Evolutionary conservation across 805 yeast genomes (phyloP), one percentile per base, ranked within the genome.

Genomic region (Brettanomyces bruxellensis): DNA sequence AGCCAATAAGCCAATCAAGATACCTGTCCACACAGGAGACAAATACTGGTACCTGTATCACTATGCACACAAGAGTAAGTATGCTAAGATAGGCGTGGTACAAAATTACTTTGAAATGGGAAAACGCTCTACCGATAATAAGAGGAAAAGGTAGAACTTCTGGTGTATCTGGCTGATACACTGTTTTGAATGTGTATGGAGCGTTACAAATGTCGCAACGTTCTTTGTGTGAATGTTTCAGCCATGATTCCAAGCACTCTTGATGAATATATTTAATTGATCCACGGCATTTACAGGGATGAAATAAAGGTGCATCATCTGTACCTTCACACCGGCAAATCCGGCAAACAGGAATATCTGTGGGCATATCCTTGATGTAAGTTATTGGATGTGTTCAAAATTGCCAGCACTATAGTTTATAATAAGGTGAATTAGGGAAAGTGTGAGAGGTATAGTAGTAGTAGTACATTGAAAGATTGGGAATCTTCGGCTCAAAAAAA

Each of bases 321-420:
- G 93, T 78, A n/a, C 78, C 90, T 55, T 88, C 98, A 36, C 95
- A 91, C 45, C 96, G 83, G 61, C 99, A 93, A 41, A 93, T 90
- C 49, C 99, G 83, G 64, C 99, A 93, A 3, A 83, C 74, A 32
- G 70, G 73, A 49, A 74, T 83, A 34, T 63, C 66, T 30, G 18
- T 22, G 22, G 35, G 32, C 40, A 36, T 40, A 5, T 28, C 11
- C 11, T 28, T 18, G 18, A 18, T 18, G 18, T 18, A 18, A 18
- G 18, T 18, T 18, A 18, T 18, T 18, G 18, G 18, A 18, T 18
- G 18, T 18, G 18, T 18, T 18, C 18, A 18, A 18, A 18, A 18
- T 18, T 18, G 18, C 18, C 18, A 18, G 18, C 18, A 18, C 18
- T 18, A 18, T 18, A 18, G 18, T 18, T 18, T 18, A 18, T 18